Evolutionary conservation across 352 stramenopile genomes (phyloP), one percentile per base, ranked within the genome.

Genomic region (Globisporangium canariense): DNA sequence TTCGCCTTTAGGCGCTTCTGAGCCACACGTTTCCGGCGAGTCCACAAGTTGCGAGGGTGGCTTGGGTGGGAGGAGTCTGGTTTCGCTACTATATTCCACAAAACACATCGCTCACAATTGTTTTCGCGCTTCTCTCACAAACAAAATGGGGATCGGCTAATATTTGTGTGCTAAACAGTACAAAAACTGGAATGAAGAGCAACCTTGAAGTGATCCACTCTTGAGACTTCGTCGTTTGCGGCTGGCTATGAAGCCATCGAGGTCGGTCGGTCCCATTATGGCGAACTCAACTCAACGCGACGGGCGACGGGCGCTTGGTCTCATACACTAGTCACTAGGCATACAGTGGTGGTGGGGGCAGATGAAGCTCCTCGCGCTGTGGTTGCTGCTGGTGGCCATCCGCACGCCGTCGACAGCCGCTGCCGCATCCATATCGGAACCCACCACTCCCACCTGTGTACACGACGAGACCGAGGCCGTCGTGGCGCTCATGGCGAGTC

Each of bases 401-500:
- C 2, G 14, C 14, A 58, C 10, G 16, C 45, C 45, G 18, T 51
- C 45, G 45, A 18, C 45, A 30, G 8, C 10, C 20, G n/a, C n/a
- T 2, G 3, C 20, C 20, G 16, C 47, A 10, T 53, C 38, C 38
- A 43, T 13, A 43, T 4, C 47, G 32, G 47, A 18, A 8, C 9
- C 4, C 20, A 6, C 47, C 11, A 13, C 22, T 13, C 10, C 47
- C 3, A 22, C 25, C 45, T 64, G 58, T 16, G 14, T 13, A 3
- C 46, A 16, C 30, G 58, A 64, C 6, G 58, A 64, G 47, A 32
- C 58, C 14, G 58, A 64, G 25, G 47, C 2, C 13, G n/a, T 64
- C 16, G 34, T 64, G 32, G 13, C 47, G 34, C 46, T 58, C 46
- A 64, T 64, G 58, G 47, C 46, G n/a, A 13, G 18, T 22, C 20